phyloP scores from a whole-genome alignment of 2,329 filamentous ascomycete species.

The Trichoderma koningii region DNA sequence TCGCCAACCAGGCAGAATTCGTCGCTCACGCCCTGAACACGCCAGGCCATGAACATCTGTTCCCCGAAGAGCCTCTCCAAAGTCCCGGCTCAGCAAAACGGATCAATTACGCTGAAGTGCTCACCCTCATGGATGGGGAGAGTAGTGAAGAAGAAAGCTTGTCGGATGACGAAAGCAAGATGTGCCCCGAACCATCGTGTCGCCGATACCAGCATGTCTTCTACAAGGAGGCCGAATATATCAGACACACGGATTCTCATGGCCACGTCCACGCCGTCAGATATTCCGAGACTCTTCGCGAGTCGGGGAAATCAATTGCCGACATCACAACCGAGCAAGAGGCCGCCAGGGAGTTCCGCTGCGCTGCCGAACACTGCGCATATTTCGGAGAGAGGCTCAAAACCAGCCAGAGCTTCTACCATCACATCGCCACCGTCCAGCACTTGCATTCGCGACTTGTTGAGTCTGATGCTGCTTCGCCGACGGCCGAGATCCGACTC shows the following conservation, averaged over 20 bases:
- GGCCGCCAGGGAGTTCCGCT: slow-evolving; percentile 29
- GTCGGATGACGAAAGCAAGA: slow-evolving; percentile 8
- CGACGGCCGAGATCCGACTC: not conserved
- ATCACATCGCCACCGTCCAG: not conserved
- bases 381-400: slow-evolving; percentile 27
- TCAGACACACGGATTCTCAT: slow-evolving; percentile 27
- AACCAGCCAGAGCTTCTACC: not conserved
- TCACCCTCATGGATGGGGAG: not conserved
- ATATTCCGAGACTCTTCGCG: slow-evolving; percentile 22
- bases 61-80: not conserved
- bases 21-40: not conserved
- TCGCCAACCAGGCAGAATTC: not conserved
- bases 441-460: not conserved
- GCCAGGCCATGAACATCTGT: not conserved
- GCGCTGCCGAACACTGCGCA: slow-evolving; percentile 28
- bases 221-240: slow-evolving; percentile 11
- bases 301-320: not conserved
- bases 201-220: slow-evolving; percentile 30
- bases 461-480: not conserved
- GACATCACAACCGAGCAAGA: slow-evolving; percentile 30
- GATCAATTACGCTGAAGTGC: not conserved
- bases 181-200: slow-evolving; percentile 22
- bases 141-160: not conserved
- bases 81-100: not conserved
- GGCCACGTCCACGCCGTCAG: slow-evolving; percentile 27